A percentile compares a stretch with the other conserved stretches of the same genome.
These are phyloP conservation scores for Fusarium sp. DNA, from an alignment of 2,329 filamentous ascomycete species.

Conservation along the genomic window DNA sequence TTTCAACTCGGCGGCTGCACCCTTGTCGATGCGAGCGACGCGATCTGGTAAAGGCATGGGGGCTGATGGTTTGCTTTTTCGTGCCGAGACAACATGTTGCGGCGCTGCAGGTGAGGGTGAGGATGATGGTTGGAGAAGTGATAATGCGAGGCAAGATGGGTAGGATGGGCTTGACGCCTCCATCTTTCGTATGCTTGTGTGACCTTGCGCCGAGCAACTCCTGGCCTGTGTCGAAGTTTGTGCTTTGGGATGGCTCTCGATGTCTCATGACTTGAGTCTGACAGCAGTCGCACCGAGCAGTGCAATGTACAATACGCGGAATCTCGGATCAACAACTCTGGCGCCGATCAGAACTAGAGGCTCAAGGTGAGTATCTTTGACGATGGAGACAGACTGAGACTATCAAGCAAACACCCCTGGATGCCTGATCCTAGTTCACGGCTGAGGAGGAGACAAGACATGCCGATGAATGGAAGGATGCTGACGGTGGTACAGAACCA, in stretches of 20 bases:
- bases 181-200: neutral
- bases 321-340: neutral
- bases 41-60: neutral
- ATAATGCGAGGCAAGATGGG: neutral
- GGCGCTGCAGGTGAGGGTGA: neutral
- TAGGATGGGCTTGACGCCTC: neutral
- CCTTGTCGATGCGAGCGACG: neutral
- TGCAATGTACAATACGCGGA: neutral
- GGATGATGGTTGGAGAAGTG: neutral
- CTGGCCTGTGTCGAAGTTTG: neutral
- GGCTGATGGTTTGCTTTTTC: neutral
- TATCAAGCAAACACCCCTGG: slow-evolving; percentile 24
- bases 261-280: neutral
- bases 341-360: neutral
- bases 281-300: neutral
- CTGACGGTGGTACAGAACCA: slow-evolving; percentile 11
- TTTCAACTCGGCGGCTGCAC: neutral
- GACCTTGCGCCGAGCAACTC: neutral
- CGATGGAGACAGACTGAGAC: neutral
- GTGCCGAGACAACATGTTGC: neutral
- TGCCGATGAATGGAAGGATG: neutral
- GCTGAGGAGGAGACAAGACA: slow-evolving; percentile 1
- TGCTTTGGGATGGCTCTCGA: neutral
- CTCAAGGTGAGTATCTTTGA: slow-evolving; percentile 11
- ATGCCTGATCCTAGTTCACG: slow-evolving; percentile 29